These are phyloP conservation scores for Oryza meyeriana DNA, from an alignment of 176 grass and related monocot genomes.

Conservation along the genomic window DNA sequence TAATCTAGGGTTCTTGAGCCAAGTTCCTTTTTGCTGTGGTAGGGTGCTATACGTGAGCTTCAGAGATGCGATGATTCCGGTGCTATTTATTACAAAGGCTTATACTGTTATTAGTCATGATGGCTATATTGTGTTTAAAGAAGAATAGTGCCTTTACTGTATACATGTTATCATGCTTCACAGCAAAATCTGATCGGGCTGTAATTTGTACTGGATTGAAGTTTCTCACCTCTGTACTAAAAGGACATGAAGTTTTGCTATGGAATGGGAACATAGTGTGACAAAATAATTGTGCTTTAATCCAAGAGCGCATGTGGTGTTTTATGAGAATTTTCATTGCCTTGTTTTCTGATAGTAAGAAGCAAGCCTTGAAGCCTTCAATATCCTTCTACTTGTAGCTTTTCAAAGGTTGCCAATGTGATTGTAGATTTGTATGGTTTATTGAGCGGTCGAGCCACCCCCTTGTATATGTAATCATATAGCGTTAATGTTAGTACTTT, in stretches of 20 bases:
- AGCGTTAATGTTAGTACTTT: too few relatives aligned
- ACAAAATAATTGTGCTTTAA: not conserved
- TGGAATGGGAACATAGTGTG: not conserved
- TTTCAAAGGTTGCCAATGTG: not conserved
- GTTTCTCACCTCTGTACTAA: not conserved
- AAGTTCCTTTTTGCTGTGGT: slow-evolving; percentile 24
- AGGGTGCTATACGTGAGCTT: slow-evolving; percentile 17
- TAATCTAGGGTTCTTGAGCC: slow-evolving; percentile 22
- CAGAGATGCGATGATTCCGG: not conserved
- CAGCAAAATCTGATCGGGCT: not conserved
- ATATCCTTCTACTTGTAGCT: not conserved
- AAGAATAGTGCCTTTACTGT: slow-evolving; percentile 24
- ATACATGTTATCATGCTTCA: slow-evolving; percentile 29
- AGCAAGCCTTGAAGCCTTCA: too few relatives aligned
- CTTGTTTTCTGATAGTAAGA: not conserved
- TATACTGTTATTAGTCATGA: not conserved
- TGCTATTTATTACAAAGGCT: not conserved
- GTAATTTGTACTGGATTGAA: slow-evolving; percentile 6
- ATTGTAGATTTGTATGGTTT: not conserved
- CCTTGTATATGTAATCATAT: not conserved
- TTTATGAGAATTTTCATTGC: not conserved
- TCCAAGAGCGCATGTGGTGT: too few relatives aligned
- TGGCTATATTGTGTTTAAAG: not conserved
- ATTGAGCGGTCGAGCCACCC: too few relatives aligned
- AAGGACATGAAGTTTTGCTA: not conserved